Evolutionary conservation across 2,329 filamentous ascomycete genomes (phyloP), one percentile per base, ranked within the genome.

Genomic region (Colletotrichum musae): DNA sequence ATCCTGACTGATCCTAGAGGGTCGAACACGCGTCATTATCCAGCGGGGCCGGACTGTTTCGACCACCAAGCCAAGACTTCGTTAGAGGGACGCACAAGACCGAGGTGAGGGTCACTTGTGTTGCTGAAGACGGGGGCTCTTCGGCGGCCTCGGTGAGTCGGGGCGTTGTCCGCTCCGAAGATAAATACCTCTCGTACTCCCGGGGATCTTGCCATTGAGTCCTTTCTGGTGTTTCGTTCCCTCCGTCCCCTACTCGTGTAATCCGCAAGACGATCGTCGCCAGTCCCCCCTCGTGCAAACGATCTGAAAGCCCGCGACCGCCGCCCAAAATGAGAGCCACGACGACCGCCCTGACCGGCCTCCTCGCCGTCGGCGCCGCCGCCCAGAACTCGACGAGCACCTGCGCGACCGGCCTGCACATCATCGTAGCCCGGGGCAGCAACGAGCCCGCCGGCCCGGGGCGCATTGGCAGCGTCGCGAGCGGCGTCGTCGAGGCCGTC

Each of bases 351-450:
- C 26, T 76, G 32, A 43, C 75, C 52, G 74, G 76, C 18, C 66
- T 77, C 13, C 36, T 77, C 50, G 74, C 73, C 60, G 74, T 73
- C 52, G 62, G 72, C 36, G 72, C 73, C 7, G 54, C 72, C 58
- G 73, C 72, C 28, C 70, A 75, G 51, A 73, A 70, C 51, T 69
- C 71, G 0, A 72, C 60, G 10, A 57, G 39, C 67, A 68, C 67
- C 58, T 83, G 81, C 75, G 75, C 76, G 48, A 71, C 76, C 47
- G 80, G 81, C 53, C 73, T 83, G 28, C 80, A 82, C 76, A 75
- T 84, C 60, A 73, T 84, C 64, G 79, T 80, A 59, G 79, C 81
- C 15, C 79, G 82, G 48, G 82, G 81, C 52, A 82, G 79, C 18
- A 68, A 47, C 24, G 82, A 84, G 72, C 53, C 73, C 5, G 56